Percentiles rank a stretch among this genome's conserved stretches.
These are phyloP conservation scores for Saccharomyces jurei DNA, from an alignment of 805 yeast genomes.

Conservation along the genomic window DNA sequence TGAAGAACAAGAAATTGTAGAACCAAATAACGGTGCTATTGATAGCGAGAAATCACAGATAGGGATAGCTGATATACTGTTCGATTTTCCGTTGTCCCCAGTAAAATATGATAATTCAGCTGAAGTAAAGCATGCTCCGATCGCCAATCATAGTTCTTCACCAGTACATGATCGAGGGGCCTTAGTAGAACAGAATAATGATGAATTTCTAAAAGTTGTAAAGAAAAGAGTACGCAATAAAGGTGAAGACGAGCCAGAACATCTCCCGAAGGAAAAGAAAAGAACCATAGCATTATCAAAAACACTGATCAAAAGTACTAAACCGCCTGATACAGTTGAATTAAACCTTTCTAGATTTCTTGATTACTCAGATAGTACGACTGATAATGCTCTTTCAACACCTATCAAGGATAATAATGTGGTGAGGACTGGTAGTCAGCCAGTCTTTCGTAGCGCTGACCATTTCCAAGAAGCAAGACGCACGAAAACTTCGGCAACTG, in stretches of 20 bases:
- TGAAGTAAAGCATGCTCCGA: neutral
- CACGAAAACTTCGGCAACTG: neutral
- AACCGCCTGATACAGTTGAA: constrained; percentile 6
- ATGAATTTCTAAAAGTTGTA: neutral
- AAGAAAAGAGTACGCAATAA: neutral
- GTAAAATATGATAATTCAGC: neutral
- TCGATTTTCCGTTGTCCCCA: neutral
- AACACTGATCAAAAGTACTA: neutral
- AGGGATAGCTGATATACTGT: neutral
- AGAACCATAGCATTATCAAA: neutral
- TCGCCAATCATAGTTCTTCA: neutral
- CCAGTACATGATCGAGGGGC: neutral
- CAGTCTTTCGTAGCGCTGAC: neutral
- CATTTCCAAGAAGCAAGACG: constrained; percentile 5
- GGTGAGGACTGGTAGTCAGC: constrained; percentile 1
- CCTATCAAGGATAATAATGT: neutral
- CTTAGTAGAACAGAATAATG: neutral
- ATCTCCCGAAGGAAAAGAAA: neutral
- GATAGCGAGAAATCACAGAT: neutral
- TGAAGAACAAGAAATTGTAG: neutral
- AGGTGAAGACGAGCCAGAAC: neutral
- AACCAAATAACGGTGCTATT: neutral
- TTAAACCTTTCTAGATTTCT: constrained; percentile 11
- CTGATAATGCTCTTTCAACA: neutral
- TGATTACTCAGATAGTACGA: constrained; percentile 3